Conservation (phyloP, 306 rosid genomes). For the Trichosanthes cucumerina region DNA sequence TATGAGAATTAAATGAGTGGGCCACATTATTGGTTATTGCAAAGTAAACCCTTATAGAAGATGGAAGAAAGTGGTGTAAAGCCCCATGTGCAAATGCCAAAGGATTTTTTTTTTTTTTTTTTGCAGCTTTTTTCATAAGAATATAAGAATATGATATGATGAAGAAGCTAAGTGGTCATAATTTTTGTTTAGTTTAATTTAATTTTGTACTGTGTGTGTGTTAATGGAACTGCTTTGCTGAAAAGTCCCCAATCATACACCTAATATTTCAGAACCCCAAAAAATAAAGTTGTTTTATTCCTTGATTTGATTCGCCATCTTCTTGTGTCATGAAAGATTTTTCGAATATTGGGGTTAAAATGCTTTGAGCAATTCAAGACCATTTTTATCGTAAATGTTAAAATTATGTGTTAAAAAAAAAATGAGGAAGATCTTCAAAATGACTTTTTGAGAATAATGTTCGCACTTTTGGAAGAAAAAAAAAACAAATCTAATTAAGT, state of each 20-base stretch:
- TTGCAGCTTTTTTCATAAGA: slow-evolving; percentile 14
- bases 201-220: neutral
- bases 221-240: slow-evolving; percentile 17
- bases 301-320: neutral
- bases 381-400: neutral
- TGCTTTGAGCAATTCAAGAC: neutral
- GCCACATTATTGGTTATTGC: neutral
- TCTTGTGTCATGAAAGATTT: neutral
- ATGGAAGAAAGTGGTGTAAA: slow-evolving; percentile 23
- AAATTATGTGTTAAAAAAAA: neutral
- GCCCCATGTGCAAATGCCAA: slow-evolving; percentile 40
- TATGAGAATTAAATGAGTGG: neutral
- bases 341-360: neutral
- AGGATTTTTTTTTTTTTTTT: slow-evolving; percentile 16
- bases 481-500: no score
- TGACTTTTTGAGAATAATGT: no score
- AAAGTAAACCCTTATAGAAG: neutral
- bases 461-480: no score
- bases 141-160: slow-evolving; percentile 4
- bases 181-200: neutral
- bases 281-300: neutral
- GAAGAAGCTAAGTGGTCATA: slow-evolving; percentile 41
- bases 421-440: no score
- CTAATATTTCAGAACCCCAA: neutral
- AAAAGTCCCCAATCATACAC: slow-evolving; percentile 30